These are phyloP conservation scores for Alternaria triticimaculans DNA, from an alignment of 2,329 filamentous ascomycete genomes.

Conservation along the genomic window DNA sequence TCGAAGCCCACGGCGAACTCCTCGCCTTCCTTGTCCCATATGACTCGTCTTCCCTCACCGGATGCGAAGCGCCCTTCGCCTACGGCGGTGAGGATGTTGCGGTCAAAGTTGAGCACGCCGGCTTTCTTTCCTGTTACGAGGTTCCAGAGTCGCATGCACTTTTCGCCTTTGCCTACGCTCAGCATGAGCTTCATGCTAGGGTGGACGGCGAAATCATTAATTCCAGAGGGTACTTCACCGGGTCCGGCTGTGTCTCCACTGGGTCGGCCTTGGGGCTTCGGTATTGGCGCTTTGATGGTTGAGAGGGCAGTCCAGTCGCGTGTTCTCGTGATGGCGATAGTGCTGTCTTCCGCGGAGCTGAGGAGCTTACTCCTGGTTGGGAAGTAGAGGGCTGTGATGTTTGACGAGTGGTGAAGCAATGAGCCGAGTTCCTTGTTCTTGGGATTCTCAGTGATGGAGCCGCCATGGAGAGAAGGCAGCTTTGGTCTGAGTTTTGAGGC, in stretches of 20 bases:
- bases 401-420: constrained; percentile 83
- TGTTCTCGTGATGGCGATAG: constrained; percentile 83
- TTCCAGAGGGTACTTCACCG: constrained; percentile 81
- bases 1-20: constrained; percentile 93
- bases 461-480: constrained; percentile 72
- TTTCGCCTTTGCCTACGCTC: constrained; percentile 86
- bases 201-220: constrained; percentile 95
- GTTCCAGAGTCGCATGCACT: constrained; percentile 94
- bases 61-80: constrained; percentile 78
- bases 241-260: constrained; percentile 88
- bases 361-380: constrained; percentile 87
- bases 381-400: constrained; percentile 80
- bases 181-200: constrained; percentile 97
- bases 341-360: constrained; percentile 88
- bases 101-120: constrained; percentile 84
- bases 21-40: constrained; percentile 78
- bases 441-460: constrained; percentile 80
- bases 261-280: constrained; percentile 79
- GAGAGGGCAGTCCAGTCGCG: constrained; percentile 89
- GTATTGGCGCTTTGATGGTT: constrained; percentile 85
- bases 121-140: constrained; percentile 95
- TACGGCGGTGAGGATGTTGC: constrained; percentile 73
- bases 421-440: constrained; percentile 88
- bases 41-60: constrained; percentile 82
- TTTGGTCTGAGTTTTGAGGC: constrained; percentile 63